These are phyloP conservation scores for Saccharata proteae DNA, from an alignment of 2,329 filamentous ascomycete species.

Conservation along the genomic window DNA sequence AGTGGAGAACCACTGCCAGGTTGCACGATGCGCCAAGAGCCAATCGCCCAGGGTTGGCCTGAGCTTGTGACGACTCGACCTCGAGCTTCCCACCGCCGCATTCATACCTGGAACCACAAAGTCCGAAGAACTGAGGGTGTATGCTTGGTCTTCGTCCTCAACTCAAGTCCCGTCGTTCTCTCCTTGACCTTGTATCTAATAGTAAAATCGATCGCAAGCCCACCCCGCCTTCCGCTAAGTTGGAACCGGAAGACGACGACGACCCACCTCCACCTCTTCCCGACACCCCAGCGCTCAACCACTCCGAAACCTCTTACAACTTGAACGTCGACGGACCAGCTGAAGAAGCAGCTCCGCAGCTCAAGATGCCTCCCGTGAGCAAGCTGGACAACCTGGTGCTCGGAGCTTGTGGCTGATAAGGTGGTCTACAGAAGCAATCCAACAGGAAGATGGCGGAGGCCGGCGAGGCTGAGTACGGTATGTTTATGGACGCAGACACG, in stretches of 20 bases:
- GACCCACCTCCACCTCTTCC: conserved; percentile 10
- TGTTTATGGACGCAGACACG: conserved; percentile 11
- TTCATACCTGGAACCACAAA: no score
- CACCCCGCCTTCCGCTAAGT: conserved; percentile 5
- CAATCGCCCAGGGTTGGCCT: no score
- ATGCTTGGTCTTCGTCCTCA: conserved; percentile 48
- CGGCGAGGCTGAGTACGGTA: conserved; percentile 46
- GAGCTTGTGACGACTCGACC: no score
- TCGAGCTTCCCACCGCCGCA: no score
- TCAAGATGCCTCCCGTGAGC: conserved; percentile 23
- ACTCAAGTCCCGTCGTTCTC: conserved; percentile 47
- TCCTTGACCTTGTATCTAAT: conserved; percentile 48
- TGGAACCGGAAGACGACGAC: conserved; percentile 7
- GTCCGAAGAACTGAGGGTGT: no score
- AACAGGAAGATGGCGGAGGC: conserved; percentile 31
- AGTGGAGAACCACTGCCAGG: no score
- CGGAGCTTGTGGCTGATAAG: conserved; percentile 7
- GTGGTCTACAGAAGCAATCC: conserved; percentile 23
- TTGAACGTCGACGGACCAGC: background rate
- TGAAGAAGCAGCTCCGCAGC: conserved; percentile 1
- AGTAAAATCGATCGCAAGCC: conserved; percentile 33
- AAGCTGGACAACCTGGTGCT: conserved; percentile 8
- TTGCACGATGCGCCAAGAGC: no score
- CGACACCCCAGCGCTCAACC: conserved; percentile 15
- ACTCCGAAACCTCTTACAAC: conserved; percentile 9